These are phyloP conservation scores for Amanita polypyramis DNA, from an alignment of 768 basidiomycete genomes.

Conservation along the genomic window DNA sequence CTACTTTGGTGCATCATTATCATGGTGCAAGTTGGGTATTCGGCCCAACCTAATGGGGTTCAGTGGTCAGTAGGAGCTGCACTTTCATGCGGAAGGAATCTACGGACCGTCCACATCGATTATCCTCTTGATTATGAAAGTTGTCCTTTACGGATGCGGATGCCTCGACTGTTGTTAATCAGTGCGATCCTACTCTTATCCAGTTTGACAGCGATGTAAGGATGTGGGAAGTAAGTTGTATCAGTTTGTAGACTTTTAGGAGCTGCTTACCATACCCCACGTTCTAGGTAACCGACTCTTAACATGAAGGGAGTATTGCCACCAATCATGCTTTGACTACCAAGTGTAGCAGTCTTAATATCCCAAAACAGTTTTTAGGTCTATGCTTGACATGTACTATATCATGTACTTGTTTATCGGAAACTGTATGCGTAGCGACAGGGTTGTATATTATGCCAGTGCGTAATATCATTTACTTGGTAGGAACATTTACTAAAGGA, in stretches of 20 bases:
- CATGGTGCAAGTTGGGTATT: not conserved
- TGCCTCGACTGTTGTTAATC: constrained; percentile 33
- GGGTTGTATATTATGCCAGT: no score
- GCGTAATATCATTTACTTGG: no score
- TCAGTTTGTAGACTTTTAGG: constrained; percentile 1
- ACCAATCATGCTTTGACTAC: constrained; percentile 30
- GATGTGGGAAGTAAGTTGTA: constrained; percentile 53
- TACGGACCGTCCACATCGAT: constrained; percentile 56
- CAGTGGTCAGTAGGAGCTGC: constrained; percentile 21
- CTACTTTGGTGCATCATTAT: constrained; percentile 29
- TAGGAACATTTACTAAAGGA: constrained; percentile 16
- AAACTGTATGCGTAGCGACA: not conserved
- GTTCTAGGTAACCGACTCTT: constrained; percentile 34
- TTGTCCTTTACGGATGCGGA: constrained; percentile 21
- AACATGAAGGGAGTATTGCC: constrained; percentile 26
- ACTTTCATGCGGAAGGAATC: constrained; percentile 32
- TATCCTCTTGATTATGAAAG: constrained; percentile 30
- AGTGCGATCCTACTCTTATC: constrained; percentile 39
- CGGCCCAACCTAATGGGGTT: constrained; percentile 19
- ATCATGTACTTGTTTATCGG: not conserved
- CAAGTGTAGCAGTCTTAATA: constrained; percentile 50
- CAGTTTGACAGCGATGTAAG: constrained; percentile 60
- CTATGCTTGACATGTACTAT: constrained; percentile 25
- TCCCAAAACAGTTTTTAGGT: constrained; percentile 69
- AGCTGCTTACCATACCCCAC: not conserved